Evolutionary conservation across 2,329 filamentous ascomycete species (phyloP).

Genomic region (Exophiala alcalophila): DNA sequence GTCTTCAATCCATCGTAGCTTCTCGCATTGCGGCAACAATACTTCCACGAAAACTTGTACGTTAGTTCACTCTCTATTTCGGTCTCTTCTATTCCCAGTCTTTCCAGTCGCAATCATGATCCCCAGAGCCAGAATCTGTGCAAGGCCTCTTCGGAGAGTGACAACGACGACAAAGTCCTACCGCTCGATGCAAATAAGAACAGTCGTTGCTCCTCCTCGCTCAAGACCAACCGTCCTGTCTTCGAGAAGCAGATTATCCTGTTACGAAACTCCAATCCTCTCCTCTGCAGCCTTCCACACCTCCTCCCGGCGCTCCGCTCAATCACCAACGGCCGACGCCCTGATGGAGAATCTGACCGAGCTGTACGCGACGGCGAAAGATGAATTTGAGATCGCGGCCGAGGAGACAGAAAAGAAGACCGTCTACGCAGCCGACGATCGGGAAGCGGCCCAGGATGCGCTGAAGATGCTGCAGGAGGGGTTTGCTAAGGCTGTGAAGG

Average conservation of each 20-base stretch:
- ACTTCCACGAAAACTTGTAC: background rate
- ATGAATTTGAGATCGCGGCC: constrained; percentile 43
- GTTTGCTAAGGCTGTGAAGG: constrained; percentile 45
- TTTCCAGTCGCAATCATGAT: constrained; percentile 1
- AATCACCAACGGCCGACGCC: constrained; percentile 29
- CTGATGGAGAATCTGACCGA: constrained; percentile 31
- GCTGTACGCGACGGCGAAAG: constrained; percentile 31
- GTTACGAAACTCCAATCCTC: background rate
- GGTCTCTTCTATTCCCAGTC: background rate
- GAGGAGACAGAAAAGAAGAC: constrained; percentile 50
- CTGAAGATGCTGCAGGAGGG: constrained; percentile 49
- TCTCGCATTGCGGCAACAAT: background rate
- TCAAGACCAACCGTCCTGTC: background rate
- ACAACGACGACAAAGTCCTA: background rate
- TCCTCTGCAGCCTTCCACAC: constrained; percentile 21
- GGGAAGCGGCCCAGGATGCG: constrained; percentile 53
- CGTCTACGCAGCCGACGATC: constrained; percentile 55
- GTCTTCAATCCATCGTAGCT: too few species aligned
- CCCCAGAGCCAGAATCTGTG: constrained; percentile 2
- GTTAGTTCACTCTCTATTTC: background rate
- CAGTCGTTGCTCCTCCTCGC: background rate
- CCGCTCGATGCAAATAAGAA: background rate
- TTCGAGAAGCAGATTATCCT: too few species aligned
- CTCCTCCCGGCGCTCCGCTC: constrained; percentile 8
- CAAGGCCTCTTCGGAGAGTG: background rate